Percentiles rank a stretch among this genome's conserved stretches.
These are phyloP conservation scores for Malus hybrid DNA, from an alignment of 331 rosid genomes.

Conservation along the genomic window DNA sequence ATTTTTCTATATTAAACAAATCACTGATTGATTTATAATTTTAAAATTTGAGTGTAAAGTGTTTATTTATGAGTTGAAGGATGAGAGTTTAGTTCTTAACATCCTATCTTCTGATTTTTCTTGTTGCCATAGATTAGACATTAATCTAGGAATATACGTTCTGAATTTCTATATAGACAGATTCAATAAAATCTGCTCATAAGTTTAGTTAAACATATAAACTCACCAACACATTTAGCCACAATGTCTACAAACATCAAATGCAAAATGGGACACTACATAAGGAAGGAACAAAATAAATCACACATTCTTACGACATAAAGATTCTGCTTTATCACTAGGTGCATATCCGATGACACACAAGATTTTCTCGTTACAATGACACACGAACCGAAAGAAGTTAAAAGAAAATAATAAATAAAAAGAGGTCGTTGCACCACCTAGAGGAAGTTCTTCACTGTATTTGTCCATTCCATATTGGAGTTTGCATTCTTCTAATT, in stretches of 20 bases:
- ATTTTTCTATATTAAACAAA: no score
- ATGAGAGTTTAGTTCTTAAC: no score
- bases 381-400: slow-evolving; percentile 10
- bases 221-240: neutral
- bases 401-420: neutral
- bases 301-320: neutral
- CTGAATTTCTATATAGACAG: neutral
- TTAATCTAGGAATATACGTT: neutral
- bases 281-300: slow-evolving; percentile 8
- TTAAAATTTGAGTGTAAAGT: no score
- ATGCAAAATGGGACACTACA: slow-evolving; percentile 9
- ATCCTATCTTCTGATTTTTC: no score
- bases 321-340: no score
- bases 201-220: neutral
- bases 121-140: no score
- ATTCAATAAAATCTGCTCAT: neutral
- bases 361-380: neutral
- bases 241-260: slow-evolving; percentile 3
- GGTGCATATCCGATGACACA: no score
- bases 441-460: no score
- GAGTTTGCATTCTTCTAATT: neutral
- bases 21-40: no score
- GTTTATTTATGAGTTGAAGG: no score
- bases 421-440: neutral
- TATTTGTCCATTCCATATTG: no score